phyloP scores from a whole-genome alignment of 2,329 filamentous ascomycete genomes.

The Cladosporium austrohemisphaericum region DNA sequence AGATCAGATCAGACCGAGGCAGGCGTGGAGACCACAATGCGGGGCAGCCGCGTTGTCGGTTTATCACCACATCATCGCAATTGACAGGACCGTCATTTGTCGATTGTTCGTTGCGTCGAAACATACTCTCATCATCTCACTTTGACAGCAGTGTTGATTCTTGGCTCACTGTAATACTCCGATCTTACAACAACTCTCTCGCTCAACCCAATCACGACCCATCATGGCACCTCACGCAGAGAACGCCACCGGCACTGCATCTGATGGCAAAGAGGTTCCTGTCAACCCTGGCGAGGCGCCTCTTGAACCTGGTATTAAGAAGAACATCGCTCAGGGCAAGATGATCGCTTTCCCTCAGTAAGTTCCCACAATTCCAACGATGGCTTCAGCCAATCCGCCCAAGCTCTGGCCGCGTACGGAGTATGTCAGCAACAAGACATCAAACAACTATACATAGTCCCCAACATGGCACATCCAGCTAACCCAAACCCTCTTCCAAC shows the following conservation, averaged over 20 bases:
- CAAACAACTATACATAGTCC: too few species aligned
- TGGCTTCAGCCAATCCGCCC: neutral
- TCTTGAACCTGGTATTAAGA: constrained; percentile 32
- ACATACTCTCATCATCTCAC: neutral
- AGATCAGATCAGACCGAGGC: constrained; percentile 8
- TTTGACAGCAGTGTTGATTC: neutral
- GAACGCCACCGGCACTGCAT: constrained; percentile 20
- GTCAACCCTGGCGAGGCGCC: constrained; percentile 30
- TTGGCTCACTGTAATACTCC: neutral
- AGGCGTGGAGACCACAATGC: neutral
- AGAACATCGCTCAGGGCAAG: constrained; percentile 30
- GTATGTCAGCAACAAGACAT: neutral
- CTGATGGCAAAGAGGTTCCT: constrained; percentile 27
- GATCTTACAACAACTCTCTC: neutral
- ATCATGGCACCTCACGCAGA: constrained; percentile 34
- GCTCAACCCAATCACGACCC: neutral
- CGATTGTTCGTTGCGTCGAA: neutral
- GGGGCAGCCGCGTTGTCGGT: neutral
- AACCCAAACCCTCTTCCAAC: neutral
- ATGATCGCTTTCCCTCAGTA: constrained; percentile 29
- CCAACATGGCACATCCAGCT: neutral
- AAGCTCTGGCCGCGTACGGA: neutral
- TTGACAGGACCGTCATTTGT: neutral
- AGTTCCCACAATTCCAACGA: neutral
- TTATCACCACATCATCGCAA: neutral